Conservation (phyloP, 164 flowering plant genomes). For the Aristolochia fimbriata region DNA sequence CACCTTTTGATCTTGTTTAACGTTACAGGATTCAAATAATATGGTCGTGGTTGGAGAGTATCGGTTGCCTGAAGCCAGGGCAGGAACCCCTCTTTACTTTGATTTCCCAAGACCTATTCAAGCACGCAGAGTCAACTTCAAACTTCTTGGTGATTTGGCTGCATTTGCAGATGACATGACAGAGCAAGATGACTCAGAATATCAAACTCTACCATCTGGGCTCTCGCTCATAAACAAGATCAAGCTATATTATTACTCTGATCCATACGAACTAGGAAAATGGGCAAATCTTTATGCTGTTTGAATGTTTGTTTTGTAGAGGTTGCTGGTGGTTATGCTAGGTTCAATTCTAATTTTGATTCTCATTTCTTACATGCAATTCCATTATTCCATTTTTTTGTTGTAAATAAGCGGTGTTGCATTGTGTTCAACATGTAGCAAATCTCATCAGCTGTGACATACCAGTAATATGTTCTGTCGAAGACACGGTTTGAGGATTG, state of each 20-base stretch:
- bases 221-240: slow-evolving; percentile 63
- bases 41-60: slow-evolving; percentile 63
- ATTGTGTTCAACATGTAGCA: too few species aligned
- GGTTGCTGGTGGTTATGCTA: too few species aligned
- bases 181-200: slow-evolving; percentile 58
- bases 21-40: slow-evolving; percentile 47
- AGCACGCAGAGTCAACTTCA: slow-evolving; percentile 50
- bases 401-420: too few species aligned
- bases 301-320: slow-evolving; percentile 17
- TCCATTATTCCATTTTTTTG: too few species aligned
- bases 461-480: too few species aligned
- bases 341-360: too few species aligned
- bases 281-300: slow-evolving; percentile 89
- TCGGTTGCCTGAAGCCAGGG: slow-evolving; percentile 67
- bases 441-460: too few species aligned
- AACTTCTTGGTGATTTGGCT: slow-evolving; percentile 77
- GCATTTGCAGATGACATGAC: slow-evolving; percentile 71
- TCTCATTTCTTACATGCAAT: too few species aligned
- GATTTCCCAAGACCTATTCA: slow-evolving; percentile 70
- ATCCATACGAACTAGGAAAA: slow-evolving; percentile 82
- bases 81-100: slow-evolving; percentile 83
- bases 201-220: slow-evolving; percentile 30
- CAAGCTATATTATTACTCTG: slow-evolving; percentile 76
- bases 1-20: too few species aligned
- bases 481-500: too few species aligned